Conservation (phyloP, 768 basidiomycete species). For the Tylopilus intermedius region DNA sequence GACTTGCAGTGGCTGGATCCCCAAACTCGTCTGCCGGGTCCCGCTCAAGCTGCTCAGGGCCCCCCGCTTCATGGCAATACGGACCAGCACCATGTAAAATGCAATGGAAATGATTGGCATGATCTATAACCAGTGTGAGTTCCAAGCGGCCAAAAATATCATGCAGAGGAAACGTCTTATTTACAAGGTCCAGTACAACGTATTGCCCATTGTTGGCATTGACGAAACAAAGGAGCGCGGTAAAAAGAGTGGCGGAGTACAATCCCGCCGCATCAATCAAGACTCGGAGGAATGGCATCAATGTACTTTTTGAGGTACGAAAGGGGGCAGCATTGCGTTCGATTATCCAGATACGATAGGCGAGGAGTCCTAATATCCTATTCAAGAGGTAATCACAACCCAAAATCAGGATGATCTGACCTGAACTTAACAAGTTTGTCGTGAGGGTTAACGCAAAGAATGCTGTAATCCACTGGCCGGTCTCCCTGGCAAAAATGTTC, state of each 20-base stretch:
- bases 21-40: too few species aligned
- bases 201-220: background rate
- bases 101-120: too few species aligned
- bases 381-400: too few species aligned
- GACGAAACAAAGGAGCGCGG: background rate
- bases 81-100: too few species aligned
- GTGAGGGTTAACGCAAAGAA: background rate
- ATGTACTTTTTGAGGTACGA: background rate
- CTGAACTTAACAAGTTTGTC: background rate
- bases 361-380: background rate
- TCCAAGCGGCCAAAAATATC: too few species aligned
- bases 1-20: too few species aligned
- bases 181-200: background rate
- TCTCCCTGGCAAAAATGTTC: background rate
- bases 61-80: too few species aligned
- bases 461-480: background rate
- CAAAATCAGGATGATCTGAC: background rate
- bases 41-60: too few species aligned
- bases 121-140: too few species aligned
- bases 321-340: background rate
- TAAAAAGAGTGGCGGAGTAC: background rate
- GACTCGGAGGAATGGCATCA: background rate
- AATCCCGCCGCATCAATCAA: background rate
- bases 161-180: too few species aligned
- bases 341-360: background rate